Evolutionary conservation across 352 stramenopile genomes (phyloP), one percentile per base, ranked within the genome.

Genomic region (Globisporangium recalcitrans): DNA sequence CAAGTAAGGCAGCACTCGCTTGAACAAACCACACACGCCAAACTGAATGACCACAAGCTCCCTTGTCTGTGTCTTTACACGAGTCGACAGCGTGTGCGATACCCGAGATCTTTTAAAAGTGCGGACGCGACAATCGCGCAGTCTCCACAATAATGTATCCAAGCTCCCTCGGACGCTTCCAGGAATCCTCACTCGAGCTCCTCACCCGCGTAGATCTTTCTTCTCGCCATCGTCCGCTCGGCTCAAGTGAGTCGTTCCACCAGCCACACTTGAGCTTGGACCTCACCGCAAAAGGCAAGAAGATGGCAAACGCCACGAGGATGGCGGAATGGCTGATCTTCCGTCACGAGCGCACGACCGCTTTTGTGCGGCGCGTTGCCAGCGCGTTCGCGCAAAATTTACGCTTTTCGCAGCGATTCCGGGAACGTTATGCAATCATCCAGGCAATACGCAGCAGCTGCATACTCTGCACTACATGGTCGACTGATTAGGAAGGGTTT

Each of bases 361-460:
- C 48, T 55, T 55, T 55, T 55, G 48, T 49, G 34, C 32, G 32
- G 52, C 52, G 31, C 32, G 52, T 58, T 58, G 16, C 52, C 3
- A 11, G 52, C 52, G 24, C 10, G 22, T 59, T 32, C 52, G 52
- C 52, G 52, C 52, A 59, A 36, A 32, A 16, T 48, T 34, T 59
- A 24, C 9, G 31, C 16, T 19, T 27, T 56, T 56, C 27, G 24
- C 19, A 29, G 52, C 5, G 21, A 2, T 49, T 49, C 52, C 21
- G 21, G 10, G 52, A 59, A 59, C 32, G 52, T 59, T 59, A 24
- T 59, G 13, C 34, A 16, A 42, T 42, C 32, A 38, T 14, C 9
- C 29, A 14, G 10, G 32, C 3, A 13, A 42, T 42, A 38, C 13
- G 11, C 34, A 42, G 34, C 13, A 42, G 13, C 14, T 44, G 36